Evolutionary conservation across 257 asterid species (phyloP), one percentile per base, ranked within the genome.

Genomic region (Ocimum tenuiflorum): DNA sequence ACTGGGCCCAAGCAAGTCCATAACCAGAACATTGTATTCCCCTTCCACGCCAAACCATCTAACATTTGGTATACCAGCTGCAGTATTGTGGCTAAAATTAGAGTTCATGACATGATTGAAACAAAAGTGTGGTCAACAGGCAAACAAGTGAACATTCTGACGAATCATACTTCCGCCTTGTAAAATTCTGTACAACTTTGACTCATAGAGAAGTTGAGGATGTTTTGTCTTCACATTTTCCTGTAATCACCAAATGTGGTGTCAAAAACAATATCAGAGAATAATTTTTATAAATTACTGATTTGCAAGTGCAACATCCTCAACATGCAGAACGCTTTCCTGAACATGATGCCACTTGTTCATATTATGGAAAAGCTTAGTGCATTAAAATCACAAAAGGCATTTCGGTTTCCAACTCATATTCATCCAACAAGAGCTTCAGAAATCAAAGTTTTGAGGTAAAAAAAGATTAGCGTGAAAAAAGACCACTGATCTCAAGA

Each of bases 1-100:
- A 81, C 97, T 94, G 42, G 97, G 97, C 22, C 99, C 99, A 68
- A 94, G 99, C 82, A 94, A 85, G 78, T 94, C 99, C 97, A 94
- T 94, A 60, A 90, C 99, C 46, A 94, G 91, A 74, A 88, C 99
- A 80, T 88, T 90, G 81, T 86, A 94, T 68, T 90, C 99, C 70
- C 97, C 95, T 77, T 94, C 95, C 67, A 83, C 91, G 36, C 97
- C 99, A 67, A 83, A 94, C 97, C 97, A 94, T 75, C 95, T 82
- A 63, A 94, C 91, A 68, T 84, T 84, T 23, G 96, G 99, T 79
- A 90, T 79, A 66, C 99, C 99, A 85, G 94, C 99, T 90, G 86
- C 84, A 77, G 59, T 63, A 61, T 47, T n/a, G 66, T 51, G 47
- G 58, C 29, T 12, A 63, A 14, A 23, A 58, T 70, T 51, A 69